Evolutionary conservation across 1,139 yeast species (phyloP), one percentile per base, ranked within the genome.

Genomic region (Geotrichum klebahnii): DNA sequence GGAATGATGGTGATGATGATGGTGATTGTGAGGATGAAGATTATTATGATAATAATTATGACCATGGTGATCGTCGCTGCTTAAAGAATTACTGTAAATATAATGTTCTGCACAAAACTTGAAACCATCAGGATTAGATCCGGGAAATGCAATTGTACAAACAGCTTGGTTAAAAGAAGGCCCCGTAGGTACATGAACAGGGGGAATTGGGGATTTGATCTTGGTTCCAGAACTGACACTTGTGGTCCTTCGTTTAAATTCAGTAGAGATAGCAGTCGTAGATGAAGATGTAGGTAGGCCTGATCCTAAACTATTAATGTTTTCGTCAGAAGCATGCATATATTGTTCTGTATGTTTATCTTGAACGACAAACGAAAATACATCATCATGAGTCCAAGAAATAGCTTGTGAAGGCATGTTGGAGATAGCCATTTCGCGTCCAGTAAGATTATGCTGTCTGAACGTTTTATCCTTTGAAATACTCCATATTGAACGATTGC

Each of bases 351-450:
- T 41, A 26, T 55, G 48, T 49, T 70, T 73, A 23, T 74, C 74
- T 61, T 82, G 88, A 42, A 72, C 72, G 4, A 81, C 74, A 57
- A 81, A 78, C 3, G 78, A 61, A 36, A 84, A 61, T 46, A 76
- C 77, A 39, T 78, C 75, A 31, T 68, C 61, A 1, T 70, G 77
- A 53, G 83, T 64, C 82, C 95, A 86, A 0, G 81, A 72, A 32
- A 78, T 62, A 0, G 86, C 73, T 1, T 74, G 73, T 2, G 76
- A 67, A 4, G 79, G 72, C 46, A 87, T 63, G 44, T 77, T 76
- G 44, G 81, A 81, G 5, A 80, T 66, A 0, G 82, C 79, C 23
- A 73, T 66, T 1, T 77, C 69, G 32, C 82, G 76, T 6, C 61
- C 58, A 10, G 75, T 71, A 28, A 86, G 68, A 59, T 80, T 81